A percentile compares a stretch with the other conserved stretches of the same genome.
These are phyloP conservation scores for Triangularia verruculosa DNA, from an alignment of 2,329 filamentous ascomycete species.

Conservation along the genomic window DNA sequence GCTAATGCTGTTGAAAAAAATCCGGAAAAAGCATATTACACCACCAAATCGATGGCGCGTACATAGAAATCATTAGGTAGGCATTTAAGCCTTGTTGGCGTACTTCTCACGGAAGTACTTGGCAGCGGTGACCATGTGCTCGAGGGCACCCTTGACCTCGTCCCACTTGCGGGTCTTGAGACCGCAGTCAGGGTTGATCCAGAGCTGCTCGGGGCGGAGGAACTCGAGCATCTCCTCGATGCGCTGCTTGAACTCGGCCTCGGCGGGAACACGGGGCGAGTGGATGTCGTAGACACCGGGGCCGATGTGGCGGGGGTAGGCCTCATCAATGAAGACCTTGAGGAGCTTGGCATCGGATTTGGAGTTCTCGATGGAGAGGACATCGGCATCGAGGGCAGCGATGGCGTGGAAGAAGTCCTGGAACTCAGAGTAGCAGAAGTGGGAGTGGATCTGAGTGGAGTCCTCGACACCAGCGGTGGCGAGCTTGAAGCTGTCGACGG, in stretches of 20 bases:
- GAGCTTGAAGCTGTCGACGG: conserved; percentile 96
- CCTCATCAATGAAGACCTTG: conserved; percentile 96
- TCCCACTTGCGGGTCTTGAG: conserved; percentile 98
- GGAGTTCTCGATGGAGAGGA: conserved; percentile 99
- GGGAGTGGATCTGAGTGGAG: conserved; percentile 98
- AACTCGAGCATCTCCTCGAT: conserved; percentile 97
- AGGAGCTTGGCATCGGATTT: conserved; percentile 99
- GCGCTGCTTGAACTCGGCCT: conserved; percentile 98
- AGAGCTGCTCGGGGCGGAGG: conserved; percentile 84
- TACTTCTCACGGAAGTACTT: conserved; percentile 95
- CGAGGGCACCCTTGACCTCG: conserved; percentile 94
- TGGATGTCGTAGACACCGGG: conserved; percentile 99
- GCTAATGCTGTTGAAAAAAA: conserved; percentile 32
- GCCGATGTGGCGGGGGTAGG: conserved; percentile 96
- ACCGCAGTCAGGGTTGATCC: conserved; percentile 99
- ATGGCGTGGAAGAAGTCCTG: conserved; percentile 99
- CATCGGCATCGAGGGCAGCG: conserved; percentile 93
- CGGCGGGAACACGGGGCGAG: conserved; percentile 92
- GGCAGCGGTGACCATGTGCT: conserved; percentile 97
- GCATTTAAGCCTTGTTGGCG: conserved; percentile 38
- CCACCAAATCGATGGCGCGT: conserved; percentile 16
- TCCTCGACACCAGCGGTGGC: conserved; percentile 90
- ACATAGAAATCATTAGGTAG: conserved; percentile 6
- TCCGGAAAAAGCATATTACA: conserved; percentile 24
- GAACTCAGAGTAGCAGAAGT: conserved; percentile 99